Conservation (phyloP, 1,284 basidiomycete genomes). For the Pterula multifida region DNA sequence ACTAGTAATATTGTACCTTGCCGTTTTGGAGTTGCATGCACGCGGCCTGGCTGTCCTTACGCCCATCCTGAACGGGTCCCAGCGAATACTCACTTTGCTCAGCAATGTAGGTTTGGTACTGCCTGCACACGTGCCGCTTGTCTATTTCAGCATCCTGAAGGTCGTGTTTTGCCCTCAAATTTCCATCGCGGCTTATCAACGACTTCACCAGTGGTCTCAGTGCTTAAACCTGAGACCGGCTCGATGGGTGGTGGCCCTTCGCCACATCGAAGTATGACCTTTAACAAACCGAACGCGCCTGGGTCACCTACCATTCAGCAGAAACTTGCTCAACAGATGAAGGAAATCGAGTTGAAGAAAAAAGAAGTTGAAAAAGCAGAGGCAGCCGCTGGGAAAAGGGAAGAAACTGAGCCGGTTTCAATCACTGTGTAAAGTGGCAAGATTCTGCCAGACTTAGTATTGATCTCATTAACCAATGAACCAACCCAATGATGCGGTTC, state of each 20-base stretch:
- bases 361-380: slow-evolving; percentile 45
- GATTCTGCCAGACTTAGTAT: background rate
- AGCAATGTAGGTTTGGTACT: slow-evolving; percentile 63
- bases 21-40: slow-evolving; percentile 66
- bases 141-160: slow-evolving; percentile 69
- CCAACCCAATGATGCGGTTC: background rate
- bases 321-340: slow-evolving; percentile 44
- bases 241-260: slow-evolving; percentile 47
- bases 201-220: slow-evolving; percentile 42
- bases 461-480: background rate
- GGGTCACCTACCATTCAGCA: slow-evolving; percentile 29
- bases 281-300: slow-evolving; percentile 34
- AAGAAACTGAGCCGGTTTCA: slow-evolving; percentile 39
- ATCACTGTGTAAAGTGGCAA: slow-evolving; percentile 31
- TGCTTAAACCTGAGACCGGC: slow-evolving; percentile 50
- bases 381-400: slow-evolving; percentile 44
- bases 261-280: slow-evolving; percentile 54
- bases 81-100: slow-evolving; percentile 23
- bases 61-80: slow-evolving; percentile 45
- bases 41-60: slow-evolving; percentile 62
- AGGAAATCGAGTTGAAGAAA: slow-evolving; percentile 46
- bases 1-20: slow-evolving; percentile 38
- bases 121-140: slow-evolving; percentile 70
- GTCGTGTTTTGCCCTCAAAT: slow-evolving; percentile 59
- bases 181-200: slow-evolving; percentile 68